Evolutionary conservation across 805 yeast genomes (phyloP), one percentile per base, ranked within the genome.

Genomic region (Vanderwaltozyma polyspora): DNA sequence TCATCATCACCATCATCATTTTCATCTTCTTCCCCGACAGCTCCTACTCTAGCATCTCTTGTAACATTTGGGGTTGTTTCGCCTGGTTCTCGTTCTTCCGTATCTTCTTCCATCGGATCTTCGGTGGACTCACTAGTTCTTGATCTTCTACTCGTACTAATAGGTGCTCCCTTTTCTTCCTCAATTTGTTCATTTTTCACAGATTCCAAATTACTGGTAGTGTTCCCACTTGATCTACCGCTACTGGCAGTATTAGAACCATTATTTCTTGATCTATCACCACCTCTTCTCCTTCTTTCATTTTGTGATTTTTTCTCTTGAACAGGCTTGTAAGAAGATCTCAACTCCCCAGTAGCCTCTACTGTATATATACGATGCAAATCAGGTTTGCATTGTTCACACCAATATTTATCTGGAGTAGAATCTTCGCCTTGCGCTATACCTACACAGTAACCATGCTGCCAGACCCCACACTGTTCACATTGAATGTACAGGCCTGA

Each of bases 391-490:
- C 98, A 89, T 44, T 62, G 59, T 55, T 89, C 98, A 66, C 98
- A 89, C 83, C 87, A 85, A 59, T 91, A 89, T 57, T 83, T 83
- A 37, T 89, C 96, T n/a, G 31, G 19, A 2, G 85, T 83, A 32
- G 73, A 78, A 11, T 72, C 74, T 41, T 77, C 84, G 6, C 51
- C 58, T 33, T 73, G 75, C 35, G 67, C 66, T 38, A 89, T 74
- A 1, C 95, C 94, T 25, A 89, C 95, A 64, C 98, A 89, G 60
- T 68, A 84, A 2, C 96, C 97, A 56, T 89, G 98, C 58, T 89
- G 98, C 98, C 98, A 89, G 6, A 80, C 95, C 14, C 83, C 76
- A 62, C 98, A 89, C 42, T 71, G 69, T 50, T 91, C 98, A 67
- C 93, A 81, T 50, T 81, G 91, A 44, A 81, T 81, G 51, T 72